Evolutionary conservation across 148 eudicot genomes (phyloP).

Genomic region (Amaranthus palmeri): DNA sequence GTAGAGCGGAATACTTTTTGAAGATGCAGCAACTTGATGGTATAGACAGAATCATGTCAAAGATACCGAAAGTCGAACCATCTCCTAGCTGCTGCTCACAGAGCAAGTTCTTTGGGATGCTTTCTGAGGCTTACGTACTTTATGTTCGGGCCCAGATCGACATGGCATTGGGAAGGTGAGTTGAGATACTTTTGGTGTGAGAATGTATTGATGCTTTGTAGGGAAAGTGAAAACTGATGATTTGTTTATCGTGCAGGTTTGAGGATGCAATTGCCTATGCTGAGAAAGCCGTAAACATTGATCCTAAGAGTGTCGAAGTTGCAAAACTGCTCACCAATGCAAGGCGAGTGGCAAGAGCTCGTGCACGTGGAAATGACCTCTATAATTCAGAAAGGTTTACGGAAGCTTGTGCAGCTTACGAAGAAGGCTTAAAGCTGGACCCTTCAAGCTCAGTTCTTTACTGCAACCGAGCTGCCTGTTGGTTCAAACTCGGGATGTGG

Average conservation of each 20-base stretch:
- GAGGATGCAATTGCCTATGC: slow-evolving; percentile 59
- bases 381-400: slow-evolving; percentile 76
- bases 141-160: slow-evolving; percentile 78
- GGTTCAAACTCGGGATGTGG: slow-evolving; percentile 77
- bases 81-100: slow-evolving; percentile 39
- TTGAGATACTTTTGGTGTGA: slow-evolving; percentile 17
- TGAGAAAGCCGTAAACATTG: slow-evolving; percentile 65
- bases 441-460: slow-evolving; percentile 76
- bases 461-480: slow-evolving; percentile 95
- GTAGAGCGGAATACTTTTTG: slow-evolving; percentile 78
- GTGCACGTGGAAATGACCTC: slow-evolving; percentile 86
- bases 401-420: slow-evolving; percentile 88
- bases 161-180: slow-evolving; percentile 90
- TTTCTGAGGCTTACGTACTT: slow-evolving; percentile 64
- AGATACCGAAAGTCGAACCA: slow-evolving; percentile 42
- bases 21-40: slow-evolving; percentile 76
- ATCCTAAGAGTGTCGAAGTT: slow-evolving; percentile 56
- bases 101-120: slow-evolving; percentile 76
- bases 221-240: slow-evolving; percentile 36
- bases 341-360: slow-evolving; percentile 64
- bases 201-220: slow-evolving; percentile 19
- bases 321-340: slow-evolving; percentile 49
- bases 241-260: slow-evolving; percentile 66
- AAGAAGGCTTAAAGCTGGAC: slow-evolving; percentile 76
- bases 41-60: slow-evolving; percentile 44